Evolutionary conservation across 2,329 filamentous ascomycete genomes (phyloP).

Genomic region (Pseudogymnoascus sp.): DNA sequence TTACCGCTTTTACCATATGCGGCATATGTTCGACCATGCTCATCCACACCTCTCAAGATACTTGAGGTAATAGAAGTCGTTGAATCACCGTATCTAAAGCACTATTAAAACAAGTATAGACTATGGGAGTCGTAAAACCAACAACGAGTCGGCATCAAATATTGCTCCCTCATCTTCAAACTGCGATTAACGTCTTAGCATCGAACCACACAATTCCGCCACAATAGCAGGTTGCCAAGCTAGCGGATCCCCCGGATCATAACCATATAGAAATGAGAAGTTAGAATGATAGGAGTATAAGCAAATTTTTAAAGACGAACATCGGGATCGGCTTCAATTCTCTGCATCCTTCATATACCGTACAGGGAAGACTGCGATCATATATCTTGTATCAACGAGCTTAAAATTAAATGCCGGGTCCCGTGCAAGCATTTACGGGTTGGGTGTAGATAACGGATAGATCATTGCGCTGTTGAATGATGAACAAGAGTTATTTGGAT

Average conservation of each 20-base stretch:
- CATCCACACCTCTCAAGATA: slow-evolving; percentile 19
- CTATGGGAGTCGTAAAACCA: neutral
- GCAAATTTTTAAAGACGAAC: neutral
- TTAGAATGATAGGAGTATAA: neutral
- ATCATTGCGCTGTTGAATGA: neutral
- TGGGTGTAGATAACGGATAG: neutral
- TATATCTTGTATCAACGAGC: neutral
- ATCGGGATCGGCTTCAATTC: neutral
- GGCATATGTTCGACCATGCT: slow-evolving; percentile 24
- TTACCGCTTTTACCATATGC: slow-evolving; percentile 21
- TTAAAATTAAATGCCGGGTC: neutral
- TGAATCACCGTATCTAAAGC: neutral
- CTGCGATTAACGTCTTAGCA: neutral
- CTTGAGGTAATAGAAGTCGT: slow-evolving; percentile 15
- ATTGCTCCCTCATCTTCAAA: neutral
- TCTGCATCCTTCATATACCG: neutral
- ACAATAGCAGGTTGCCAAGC: neutral
- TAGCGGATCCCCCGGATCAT: neutral
- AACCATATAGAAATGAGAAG: neutral
- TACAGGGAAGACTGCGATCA: neutral
- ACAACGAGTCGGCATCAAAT: neutral
- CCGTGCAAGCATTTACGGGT: neutral
- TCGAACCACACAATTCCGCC: neutral
- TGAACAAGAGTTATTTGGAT: neutral
- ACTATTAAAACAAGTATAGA: neutral